Evolutionary conservation across 371 early-diverging fungal species (phyloP).

Genomic region (Mucor plumbeus): DNA sequence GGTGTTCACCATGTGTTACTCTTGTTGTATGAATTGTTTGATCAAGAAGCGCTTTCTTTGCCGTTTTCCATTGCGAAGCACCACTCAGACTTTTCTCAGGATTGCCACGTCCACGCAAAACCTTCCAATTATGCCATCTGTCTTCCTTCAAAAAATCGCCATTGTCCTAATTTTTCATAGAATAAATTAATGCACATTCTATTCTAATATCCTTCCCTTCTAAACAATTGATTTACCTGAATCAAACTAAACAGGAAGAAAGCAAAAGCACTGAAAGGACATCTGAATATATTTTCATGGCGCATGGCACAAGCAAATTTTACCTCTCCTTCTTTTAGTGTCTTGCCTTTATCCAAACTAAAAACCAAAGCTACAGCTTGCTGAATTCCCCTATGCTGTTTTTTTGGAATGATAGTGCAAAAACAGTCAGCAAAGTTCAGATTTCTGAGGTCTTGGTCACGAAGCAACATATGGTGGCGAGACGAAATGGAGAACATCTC

Average conservation of each 20-base stretch:
- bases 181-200: too few relatives aligned
- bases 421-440: slow-evolving; percentile 17
- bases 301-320: slow-evolving; percentile 10
- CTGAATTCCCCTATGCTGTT: slow-evolving; percentile 5
- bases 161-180: too few relatives aligned
- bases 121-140: background rate
- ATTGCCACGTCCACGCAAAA: too few relatives aligned
- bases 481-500: too few relatives aligned
- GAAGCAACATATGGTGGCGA: slow-evolving; percentile 23
- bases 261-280: slow-evolving; percentile 18
- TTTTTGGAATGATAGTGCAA: slow-evolving; percentile 12
- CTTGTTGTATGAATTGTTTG: too few relatives aligned
- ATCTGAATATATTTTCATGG: slow-evolving; percentile 8
- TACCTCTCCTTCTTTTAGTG: slow-evolving; percentile 8
- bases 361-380: slow-evolving; percentile 10
- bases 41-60: too few relatives aligned
- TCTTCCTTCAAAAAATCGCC: background rate
- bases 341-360: slow-evolving; percentile 4
- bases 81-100: too few relatives aligned
- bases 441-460: slow-evolving; percentile 11
- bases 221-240: background rate
- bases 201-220: background rate
- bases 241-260: slow-evolving; percentile 7
- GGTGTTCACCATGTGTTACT: slow-evolving; percentile 2
- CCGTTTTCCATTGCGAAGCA: too few relatives aligned